Conservation (phyloP, 345 rosid genomes). For the Conringia planisiliqua region DNA sequence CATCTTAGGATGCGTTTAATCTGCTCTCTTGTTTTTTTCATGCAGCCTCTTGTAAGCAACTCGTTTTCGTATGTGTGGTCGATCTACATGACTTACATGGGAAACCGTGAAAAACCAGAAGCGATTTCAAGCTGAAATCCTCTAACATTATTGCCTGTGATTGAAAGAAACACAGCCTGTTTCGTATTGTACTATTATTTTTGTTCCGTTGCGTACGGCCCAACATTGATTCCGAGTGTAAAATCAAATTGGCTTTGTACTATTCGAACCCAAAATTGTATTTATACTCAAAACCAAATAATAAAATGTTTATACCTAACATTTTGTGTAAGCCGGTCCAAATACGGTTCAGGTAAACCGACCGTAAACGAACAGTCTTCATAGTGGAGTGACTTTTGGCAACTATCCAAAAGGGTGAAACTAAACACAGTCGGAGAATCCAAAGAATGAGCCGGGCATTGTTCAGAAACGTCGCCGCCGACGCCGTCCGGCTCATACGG, state of each 20-base stretch:
- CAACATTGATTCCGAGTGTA: neutral
- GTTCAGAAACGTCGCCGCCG: neutral
- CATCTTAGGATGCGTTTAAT: neutral
- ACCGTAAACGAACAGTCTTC: too few species aligned
- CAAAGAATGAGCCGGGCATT: conserved; percentile 20
- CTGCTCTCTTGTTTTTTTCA: neutral
- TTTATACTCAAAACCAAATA: too few species aligned
- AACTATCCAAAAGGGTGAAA: too few species aligned
- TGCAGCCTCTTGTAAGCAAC: conserved; percentile 84
- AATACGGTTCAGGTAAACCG: too few species aligned
- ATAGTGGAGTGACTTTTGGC: too few species aligned
- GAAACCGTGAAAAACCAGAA: conserved; percentile 52
- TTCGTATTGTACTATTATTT: neutral
- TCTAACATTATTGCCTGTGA: neutral
- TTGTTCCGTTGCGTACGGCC: neutral
- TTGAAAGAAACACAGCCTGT: neutral
- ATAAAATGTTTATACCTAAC: too few species aligned
- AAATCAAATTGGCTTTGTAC: too few species aligned
- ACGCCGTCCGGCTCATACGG: conserved; percentile 7
- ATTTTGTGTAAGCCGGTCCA: too few species aligned
- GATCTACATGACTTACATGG: conserved; percentile 78
- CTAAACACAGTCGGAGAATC: too few species aligned
- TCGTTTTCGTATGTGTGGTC: conserved; percentile 84
- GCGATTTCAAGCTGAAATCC: neutral
- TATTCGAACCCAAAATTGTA: neutral